Conservation (phyloP, 495 filamentous ascomycete genomes). For the Daldinia loculata region DNA sequence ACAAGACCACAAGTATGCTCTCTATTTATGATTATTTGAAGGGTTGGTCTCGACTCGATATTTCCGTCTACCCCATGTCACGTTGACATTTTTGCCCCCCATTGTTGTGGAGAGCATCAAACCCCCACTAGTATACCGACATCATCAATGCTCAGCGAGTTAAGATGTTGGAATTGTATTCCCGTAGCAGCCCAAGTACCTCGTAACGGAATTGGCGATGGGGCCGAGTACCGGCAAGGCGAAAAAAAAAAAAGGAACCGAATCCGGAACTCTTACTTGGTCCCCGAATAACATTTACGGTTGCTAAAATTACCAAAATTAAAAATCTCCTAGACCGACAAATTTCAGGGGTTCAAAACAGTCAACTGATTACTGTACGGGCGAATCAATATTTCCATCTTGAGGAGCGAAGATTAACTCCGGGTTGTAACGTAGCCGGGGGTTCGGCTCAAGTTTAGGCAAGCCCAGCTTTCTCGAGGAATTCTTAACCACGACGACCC, state of each 20-base stretch:
- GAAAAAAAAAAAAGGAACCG: constrained; percentile 16
- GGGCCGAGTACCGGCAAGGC: constrained; percentile 4
- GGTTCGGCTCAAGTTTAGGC: constrained; percentile 37
- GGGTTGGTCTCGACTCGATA: constrained; percentile 40
- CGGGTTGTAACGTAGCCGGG: constrained; percentile 35
- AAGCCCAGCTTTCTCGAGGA: constrained; percentile 25
- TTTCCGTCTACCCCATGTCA: constrained; percentile 35
- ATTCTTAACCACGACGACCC: constrained; percentile 28
- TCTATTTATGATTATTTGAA: constrained; percentile 35
- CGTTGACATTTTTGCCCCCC: constrained; percentile 31
- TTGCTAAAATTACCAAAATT: constrained; percentile 23
- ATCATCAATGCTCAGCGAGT: constrained; percentile 6
- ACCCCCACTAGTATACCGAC: constrained; percentile 34
- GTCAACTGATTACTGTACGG: constrained; percentile 36
- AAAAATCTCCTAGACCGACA: constrained; percentile 20
- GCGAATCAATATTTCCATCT: constrained; percentile 28
- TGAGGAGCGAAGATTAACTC: constrained; percentile 35
- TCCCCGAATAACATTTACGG: constrained; percentile 11
- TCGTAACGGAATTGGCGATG: constrained; percentile 22
- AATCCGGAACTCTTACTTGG: constrained; percentile 6
- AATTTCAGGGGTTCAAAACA: constrained; percentile 17
- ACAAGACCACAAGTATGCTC: constrained; percentile 15
- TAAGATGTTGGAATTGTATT: neutral
- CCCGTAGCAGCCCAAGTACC: constrained; percentile 25
- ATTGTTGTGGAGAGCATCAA: constrained; percentile 37